Evolutionary conservation across 2,329 filamentous ascomycete species (phyloP), one percentile per base, ranked within the genome.

Genomic region (Pleomassaria siparia): DNA sequence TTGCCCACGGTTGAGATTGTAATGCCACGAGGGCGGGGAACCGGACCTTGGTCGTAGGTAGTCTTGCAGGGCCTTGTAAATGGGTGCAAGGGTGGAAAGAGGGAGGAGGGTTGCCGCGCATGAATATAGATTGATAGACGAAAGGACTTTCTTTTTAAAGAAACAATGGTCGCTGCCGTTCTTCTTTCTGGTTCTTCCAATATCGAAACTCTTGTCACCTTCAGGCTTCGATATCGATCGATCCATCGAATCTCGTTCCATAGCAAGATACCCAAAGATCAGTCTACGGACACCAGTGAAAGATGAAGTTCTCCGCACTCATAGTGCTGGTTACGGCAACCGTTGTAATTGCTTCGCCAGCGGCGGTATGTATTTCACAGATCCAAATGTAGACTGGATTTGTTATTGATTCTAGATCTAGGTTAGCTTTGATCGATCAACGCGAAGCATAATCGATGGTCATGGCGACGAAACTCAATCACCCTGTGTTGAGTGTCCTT

Each of bases 271-370:
- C 26, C 39, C 13, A 22, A 37, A 20, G n/a, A 28, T 40, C 40
- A 13, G 39, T 15, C 4, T 33, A n/a, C 21, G 22, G n/a, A 30
- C 18, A 9, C 10, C 16, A 18, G n/a, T 18, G 26, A 52, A 55
- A 30, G 24, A 67, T 67, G 63, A 66, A 60, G 47, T 28, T 65
- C 43, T 57, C 57, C 13, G 50, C 49, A 3, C n/a, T 66, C 29
- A 43, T 65, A 10, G 52, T 54, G 2, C 26, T 63, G 25, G 36
- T 54, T 2, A 30, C 44, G 20, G 60, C 59, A 3, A 51, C 59
- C 2, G 36, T 61, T 15, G 53, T 53, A 2, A 26, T 64, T 12
- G 61, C 60, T 5, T 59, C 63, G 4, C 64, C 64, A 4, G 53
- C 63, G 20, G 55, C 52, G 9, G 63, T 66, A 58, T 3, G 60